phyloP scores from a whole-genome alignment of 1,284 basidiomycete genomes.

The Cryptococcus deneoformans region DNA sequence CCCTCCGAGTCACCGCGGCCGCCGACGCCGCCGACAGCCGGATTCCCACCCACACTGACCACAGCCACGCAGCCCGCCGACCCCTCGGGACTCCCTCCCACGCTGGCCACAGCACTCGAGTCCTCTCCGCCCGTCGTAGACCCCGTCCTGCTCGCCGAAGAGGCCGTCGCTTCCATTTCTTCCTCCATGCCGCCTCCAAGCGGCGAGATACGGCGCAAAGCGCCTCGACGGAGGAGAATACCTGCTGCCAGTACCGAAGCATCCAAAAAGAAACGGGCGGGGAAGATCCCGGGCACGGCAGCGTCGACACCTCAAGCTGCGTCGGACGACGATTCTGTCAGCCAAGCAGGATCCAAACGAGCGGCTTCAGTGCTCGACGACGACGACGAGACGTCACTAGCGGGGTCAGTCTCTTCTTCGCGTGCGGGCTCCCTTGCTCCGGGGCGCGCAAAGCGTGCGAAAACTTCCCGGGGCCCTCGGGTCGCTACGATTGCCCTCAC shows the following conservation, averaged over 20 bases:
- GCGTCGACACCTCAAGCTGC: too few relatives aligned
- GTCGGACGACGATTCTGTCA: background rate
- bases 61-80: background rate
- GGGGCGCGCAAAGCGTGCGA: background rate
- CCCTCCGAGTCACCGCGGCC: background rate
- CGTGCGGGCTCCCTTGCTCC: background rate
- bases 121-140: slow-evolving; percentile 1
- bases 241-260: background rate
- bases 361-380: background rate
- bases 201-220: background rate
- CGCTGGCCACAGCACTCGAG: background rate
- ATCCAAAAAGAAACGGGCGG: background rate
- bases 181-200: background rate
- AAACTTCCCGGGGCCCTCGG: background rate
- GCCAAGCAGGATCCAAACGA: background rate
- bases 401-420: background rate
- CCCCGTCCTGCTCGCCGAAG: slow-evolving; percentile 10
- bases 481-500: slow-evolving; percentile 16
- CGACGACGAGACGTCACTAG: background rate
- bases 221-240: background rate
- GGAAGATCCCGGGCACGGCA: background rate
- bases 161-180: slow-evolving; percentile 2
- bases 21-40: background rate
- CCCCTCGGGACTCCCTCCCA: background rate
- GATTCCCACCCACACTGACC: background rate